phyloP scores from a whole-genome alignment of 257 asterid genomes.

The Apocynum venetum region DNA sequence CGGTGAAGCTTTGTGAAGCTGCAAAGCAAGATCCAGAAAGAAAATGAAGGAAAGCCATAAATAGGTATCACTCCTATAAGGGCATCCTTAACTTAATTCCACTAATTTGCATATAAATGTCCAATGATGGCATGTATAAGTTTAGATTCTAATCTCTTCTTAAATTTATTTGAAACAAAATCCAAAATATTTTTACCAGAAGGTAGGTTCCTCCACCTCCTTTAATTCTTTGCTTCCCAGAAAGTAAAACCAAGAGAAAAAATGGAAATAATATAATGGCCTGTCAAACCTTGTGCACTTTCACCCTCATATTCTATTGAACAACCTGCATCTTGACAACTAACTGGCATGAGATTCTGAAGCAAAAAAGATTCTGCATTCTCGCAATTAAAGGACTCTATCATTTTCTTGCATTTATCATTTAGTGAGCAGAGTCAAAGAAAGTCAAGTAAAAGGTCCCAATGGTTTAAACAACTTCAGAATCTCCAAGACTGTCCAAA shows the following conservation, averaged over 20 bases:
- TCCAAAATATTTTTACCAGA: background rate
- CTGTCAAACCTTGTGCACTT: background rate
- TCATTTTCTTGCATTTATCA: background rate
- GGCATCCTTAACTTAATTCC: background rate
- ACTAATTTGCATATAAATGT: background rate
- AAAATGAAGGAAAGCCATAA: background rate
- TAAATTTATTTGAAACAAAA: background rate
- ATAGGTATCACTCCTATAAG: background rate
- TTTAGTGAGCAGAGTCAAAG: background rate
- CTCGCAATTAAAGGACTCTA: background rate
- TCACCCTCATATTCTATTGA: background rate
- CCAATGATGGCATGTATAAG: background rate
- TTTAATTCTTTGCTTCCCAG: background rate
- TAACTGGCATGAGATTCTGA: background rate
- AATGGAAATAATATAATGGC: background rate
- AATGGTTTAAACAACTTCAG: background rate
- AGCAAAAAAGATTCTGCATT: background rate
- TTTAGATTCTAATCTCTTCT: background rate
- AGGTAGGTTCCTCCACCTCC: background rate
- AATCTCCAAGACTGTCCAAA: background rate
- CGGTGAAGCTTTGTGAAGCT: background rate
- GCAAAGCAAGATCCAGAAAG: background rate
- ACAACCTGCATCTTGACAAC: background rate
- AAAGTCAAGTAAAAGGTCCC: background rate
- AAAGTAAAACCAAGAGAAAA: background rate